phyloP scores from a whole-genome alignment of 1,284 basidiomycete genomes.

The Boletus subluridellus region DNA sequence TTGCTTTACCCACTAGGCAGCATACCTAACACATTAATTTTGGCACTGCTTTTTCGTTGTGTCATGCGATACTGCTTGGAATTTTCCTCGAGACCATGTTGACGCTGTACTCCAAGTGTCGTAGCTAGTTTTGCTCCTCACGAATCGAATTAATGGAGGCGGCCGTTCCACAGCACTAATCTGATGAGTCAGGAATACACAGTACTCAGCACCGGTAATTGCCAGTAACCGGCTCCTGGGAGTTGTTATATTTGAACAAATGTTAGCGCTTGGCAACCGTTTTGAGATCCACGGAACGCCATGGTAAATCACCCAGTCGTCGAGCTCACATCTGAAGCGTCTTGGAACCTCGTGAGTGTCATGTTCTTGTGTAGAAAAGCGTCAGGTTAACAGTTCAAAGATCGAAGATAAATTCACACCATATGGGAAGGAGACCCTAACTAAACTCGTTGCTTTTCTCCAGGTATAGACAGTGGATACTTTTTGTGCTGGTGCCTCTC shows the following conservation, averaged over 20 bases:
- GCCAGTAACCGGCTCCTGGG: conserved; percentile 8
- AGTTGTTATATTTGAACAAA: not conserved
- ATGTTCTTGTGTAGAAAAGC: not conserved
- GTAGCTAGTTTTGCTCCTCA: conserved; percentile 6
- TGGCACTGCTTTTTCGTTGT: conserved; percentile 12
- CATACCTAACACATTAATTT: conserved; percentile 29
- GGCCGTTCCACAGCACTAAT: not conserved
- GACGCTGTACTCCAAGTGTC: conserved; percentile 11
- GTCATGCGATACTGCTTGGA: conserved; percentile 2
- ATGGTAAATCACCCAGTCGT: conserved; percentile 58
- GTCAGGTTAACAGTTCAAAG: conserved; percentile 39
- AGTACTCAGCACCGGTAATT: conserved; percentile 5
- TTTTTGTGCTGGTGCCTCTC: not conserved
- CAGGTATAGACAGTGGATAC: conserved; percentile 53
- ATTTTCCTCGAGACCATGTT: conserved; percentile 2
- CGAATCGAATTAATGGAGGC: conserved; percentile 16
- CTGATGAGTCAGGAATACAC: not conserved
- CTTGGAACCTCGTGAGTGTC: conserved; percentile 72
- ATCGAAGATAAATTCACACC: conserved; percentile 89
- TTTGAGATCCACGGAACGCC: not conserved
- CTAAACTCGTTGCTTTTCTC: conserved; percentile 82
- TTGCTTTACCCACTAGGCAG: conserved; percentile 41
- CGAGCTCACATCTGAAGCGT: conserved; percentile 71
- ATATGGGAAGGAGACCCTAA: conserved; percentile 81
- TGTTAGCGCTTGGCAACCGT: not conserved